A percentile compares a stretch with the other conserved stretches of the same genome.
phyloP scores from a whole-genome alignment of 2,329 filamentous ascomycete species.

The Elsinoe batatas region DNA sequence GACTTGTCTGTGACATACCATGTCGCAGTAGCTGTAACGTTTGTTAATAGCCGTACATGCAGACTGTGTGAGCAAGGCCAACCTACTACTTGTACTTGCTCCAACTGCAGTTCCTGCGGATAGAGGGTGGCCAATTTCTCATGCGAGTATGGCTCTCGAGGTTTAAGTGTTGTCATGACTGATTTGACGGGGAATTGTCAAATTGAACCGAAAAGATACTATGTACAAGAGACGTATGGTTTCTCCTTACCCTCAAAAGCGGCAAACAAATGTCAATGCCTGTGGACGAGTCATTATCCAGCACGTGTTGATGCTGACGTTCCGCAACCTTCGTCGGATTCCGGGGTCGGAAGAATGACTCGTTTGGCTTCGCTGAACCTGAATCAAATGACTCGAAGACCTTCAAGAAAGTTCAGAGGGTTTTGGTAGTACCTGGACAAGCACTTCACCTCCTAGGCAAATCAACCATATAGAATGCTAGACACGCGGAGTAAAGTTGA shows the following conservation, averaged over 20 bases:
- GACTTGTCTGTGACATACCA: conserved; percentile 15
- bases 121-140: conserved; percentile 76
- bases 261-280: not conserved
- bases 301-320: conserved; percentile 3
- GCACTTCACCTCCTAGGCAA: too few relatives aligned
- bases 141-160: conserved; percentile 65
- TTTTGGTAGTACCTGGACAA: not conserved
- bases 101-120: conserved; percentile 67
- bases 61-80: not conserved
- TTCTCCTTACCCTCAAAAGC: not conserved
- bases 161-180: conserved; percentile 66
- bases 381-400: not conserved
- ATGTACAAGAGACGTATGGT: too few relatives aligned
- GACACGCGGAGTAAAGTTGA: too few relatives aligned
- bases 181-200: not conserved
- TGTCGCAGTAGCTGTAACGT: conserved; percentile 23
- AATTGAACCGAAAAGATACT: too few relatives aligned
- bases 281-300: not conserved
- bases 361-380: not conserved
- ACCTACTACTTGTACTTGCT: conserved; percentile 74
- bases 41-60: not conserved
- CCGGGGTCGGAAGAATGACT: not conserved
- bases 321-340: not conserved
- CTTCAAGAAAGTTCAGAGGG: not conserved
- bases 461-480: too few relatives aligned